Conservation (phyloP, 345 rosid species). For the Populus simonii region DNA sequence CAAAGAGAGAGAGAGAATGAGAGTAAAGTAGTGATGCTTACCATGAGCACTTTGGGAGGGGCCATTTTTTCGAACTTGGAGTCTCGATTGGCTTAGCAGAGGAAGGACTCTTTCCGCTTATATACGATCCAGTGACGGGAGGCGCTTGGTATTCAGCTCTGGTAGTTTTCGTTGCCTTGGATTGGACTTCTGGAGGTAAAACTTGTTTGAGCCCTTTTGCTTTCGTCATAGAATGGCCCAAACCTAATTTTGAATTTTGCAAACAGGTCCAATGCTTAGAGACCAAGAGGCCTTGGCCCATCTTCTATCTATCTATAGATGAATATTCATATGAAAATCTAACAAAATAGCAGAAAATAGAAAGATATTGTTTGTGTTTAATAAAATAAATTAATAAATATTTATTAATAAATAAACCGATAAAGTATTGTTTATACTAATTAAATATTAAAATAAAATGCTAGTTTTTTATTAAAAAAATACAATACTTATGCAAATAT, state of each 20-base stretch:
- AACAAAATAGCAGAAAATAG: no score
- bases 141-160: background rate
- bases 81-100: background rate
- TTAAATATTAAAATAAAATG: no score
- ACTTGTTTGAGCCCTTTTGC: no score
- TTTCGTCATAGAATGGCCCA: background rate
- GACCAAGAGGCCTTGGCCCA: background rate
- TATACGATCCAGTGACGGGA: background rate
- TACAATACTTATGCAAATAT: no score
- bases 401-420: no score
- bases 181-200: background rate
- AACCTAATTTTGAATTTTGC: background rate
- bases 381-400: no score
- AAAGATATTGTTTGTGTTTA: no score
- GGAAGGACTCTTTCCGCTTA: background rate
- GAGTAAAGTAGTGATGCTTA: background rate
- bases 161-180: background rate
- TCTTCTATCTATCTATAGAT: no score
- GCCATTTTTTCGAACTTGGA: background rate
- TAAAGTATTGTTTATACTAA: no score
- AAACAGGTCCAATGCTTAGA: background rate
- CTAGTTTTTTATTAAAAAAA: no score
- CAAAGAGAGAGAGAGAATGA: no score
- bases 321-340: no score
- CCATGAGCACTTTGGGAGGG: slow-evolving; percentile 14